These are phyloP conservation scores for Pseudogymnoascus sp. DNA, from an alignment of 2,329 filamentous ascomycete species.

Conservation along the genomic window DNA sequence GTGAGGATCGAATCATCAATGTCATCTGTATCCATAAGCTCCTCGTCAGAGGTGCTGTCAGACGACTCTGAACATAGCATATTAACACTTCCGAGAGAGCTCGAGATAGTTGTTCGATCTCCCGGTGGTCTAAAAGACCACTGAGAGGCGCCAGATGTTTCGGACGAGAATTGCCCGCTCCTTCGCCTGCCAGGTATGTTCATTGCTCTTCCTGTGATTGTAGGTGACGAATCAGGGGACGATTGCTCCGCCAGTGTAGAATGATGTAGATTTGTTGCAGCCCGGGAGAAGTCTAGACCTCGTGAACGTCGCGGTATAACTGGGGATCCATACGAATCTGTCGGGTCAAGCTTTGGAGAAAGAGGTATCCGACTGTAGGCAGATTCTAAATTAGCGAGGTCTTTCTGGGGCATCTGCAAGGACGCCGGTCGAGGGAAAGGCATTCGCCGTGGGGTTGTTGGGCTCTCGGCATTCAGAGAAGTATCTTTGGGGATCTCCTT, in stretches of 20 bases:
- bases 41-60: conserved; percentile 63
- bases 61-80: conserved; percentile 76
- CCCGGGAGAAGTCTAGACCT: conserved; percentile 86
- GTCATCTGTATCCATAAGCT: conserved; percentile 65
- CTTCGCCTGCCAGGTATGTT: conserved; percentile 52
- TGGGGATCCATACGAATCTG: conserved; percentile 79
- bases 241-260: conserved; percentile 85
- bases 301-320: conserved; percentile 84
- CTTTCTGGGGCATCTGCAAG: conserved; percentile 60
- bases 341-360: conserved; percentile 79
- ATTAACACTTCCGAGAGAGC: conserved; percentile 48
- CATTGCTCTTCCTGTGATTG: conserved; percentile 65
- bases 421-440: conserved; percentile 61
- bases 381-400: conserved; percentile 37
- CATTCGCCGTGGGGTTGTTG: conserved; percentile 68
- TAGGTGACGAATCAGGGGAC: conserved; percentile 86
- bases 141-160: conserved; percentile 43
- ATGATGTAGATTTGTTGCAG: conserved; percentile 90
- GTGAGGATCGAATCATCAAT: conserved; percentile 73
- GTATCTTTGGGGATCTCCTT: conserved; percentile 6
- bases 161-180: conserved; percentile 41
- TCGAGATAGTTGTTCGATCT: conserved; percentile 68
- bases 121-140: conserved; percentile 67
- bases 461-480: conserved; percentile 34
- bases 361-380: conserved; percentile 59